These are phyloP conservation scores for Annona cherimola DNA, from an alignment of 164 flowering plant genomes.

Conservation along the genomic window DNA sequence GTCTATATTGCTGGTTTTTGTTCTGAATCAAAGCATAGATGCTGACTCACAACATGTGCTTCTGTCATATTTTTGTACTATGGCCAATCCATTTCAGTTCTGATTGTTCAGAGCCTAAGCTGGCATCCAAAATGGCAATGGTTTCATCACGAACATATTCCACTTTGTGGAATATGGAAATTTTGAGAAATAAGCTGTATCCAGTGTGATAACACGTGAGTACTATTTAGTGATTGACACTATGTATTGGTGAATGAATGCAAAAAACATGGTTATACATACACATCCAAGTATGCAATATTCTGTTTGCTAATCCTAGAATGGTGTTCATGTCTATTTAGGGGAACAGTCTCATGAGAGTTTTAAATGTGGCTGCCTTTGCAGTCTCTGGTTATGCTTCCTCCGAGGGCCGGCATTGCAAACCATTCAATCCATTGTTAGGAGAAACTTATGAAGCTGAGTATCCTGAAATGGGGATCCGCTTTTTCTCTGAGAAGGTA, in stretches of 20 bases:
- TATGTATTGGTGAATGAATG: background rate
- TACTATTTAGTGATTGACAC: background rate
- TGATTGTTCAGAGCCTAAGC: background rate
- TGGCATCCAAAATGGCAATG: background rate
- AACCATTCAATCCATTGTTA: slow-evolving; percentile 93
- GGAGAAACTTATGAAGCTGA: slow-evolving; percentile 99
- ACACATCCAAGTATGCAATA: background rate
- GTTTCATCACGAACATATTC: background rate
- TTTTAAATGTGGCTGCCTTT: slow-evolving; percentile 87
- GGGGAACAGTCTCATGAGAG: slow-evolving; percentile 80
- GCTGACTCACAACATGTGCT: background rate
- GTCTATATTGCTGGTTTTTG: background rate
- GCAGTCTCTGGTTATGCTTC: slow-evolving; percentile 98
- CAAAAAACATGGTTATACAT: background rate
- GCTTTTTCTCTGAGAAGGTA: slow-evolving; percentile 98
- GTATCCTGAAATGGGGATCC: slow-evolving; percentile 88
- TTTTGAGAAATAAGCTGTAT: background rate
- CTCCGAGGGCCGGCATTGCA: slow-evolving; percentile 83
- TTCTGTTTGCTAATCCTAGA: background rate
- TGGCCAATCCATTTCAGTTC: background rate
- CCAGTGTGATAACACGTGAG: background rate
- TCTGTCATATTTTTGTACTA: background rate
- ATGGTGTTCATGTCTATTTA: slow-evolving; percentile 20
- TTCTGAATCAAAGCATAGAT: background rate
- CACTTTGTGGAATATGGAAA: background rate